Conservation (phyloP, 108 stramenopile genomes). For the Nitzschia putrida region DNA sequence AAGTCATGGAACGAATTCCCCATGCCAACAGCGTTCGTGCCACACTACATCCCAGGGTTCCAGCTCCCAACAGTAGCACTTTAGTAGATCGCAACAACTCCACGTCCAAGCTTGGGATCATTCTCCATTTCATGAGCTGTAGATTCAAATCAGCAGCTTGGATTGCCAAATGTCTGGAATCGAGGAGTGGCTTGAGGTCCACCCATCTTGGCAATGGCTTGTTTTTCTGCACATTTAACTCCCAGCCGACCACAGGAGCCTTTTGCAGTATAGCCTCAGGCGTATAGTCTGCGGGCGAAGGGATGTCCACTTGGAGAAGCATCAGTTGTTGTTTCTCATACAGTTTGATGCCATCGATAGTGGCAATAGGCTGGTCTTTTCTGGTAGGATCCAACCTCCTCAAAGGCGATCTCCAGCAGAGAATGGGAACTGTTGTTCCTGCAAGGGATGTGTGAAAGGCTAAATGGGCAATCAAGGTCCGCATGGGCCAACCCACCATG, state of each 20-base stretch:
- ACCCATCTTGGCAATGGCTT: slow-evolving; percentile 83
- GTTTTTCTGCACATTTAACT: slow-evolving; percentile 63
- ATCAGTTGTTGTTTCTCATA: background rate
- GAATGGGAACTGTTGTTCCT: slow-evolving; percentile 50
- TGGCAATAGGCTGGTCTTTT: slow-evolving; percentile 11
- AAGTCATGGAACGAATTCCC: slow-evolving; percentile 93
- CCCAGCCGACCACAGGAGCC: slow-evolving; percentile 80
- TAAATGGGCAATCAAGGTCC: slow-evolving; percentile 80
- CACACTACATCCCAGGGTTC: slow-evolving; percentile 96
- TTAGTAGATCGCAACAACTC: slow-evolving; percentile 66
- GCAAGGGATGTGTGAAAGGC: slow-evolving; percentile 61
- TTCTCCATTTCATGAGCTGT: slow-evolving; percentile 98
- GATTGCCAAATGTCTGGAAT: slow-evolving; percentile 75
- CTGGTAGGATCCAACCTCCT: slow-evolving; percentile 42
- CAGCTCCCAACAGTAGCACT: slow-evolving; percentile 94
- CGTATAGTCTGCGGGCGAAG: slow-evolving; percentile 51
- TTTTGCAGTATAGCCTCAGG: background rate
- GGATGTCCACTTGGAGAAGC: slow-evolving; percentile 52
- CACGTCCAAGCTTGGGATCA: slow-evolving; percentile 88
- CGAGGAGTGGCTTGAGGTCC: slow-evolving; percentile 75
- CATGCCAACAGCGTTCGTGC: slow-evolving; percentile 92
- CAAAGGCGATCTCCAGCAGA: slow-evolving; percentile 60
- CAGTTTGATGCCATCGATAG: background rate
- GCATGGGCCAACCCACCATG: slow-evolving; percentile 79
- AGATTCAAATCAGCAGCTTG: slow-evolving; percentile 95